These are phyloP conservation scores for Leishmania turanica DNA, from an alignment of 208 protist species.

Conservation along the genomic window DNA sequence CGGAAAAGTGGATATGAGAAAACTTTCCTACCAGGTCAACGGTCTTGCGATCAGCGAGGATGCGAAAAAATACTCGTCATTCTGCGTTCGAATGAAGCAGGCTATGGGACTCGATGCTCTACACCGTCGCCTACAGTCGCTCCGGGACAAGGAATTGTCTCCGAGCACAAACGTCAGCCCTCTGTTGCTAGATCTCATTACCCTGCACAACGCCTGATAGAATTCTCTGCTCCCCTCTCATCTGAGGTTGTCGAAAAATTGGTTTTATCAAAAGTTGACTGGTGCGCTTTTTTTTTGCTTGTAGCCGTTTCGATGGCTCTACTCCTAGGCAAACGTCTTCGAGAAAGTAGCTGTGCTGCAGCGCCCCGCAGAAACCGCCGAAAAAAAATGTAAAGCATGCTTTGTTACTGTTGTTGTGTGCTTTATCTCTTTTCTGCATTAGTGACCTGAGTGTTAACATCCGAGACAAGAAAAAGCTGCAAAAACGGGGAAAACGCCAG, in stretches of 20 bases:
- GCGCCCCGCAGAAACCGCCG: not conserved
- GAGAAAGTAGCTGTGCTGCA: not conserved
- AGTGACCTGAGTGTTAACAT: too few species aligned
- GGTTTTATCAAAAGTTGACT: not conserved
- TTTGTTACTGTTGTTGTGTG: too few species aligned
- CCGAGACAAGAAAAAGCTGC: too few species aligned
- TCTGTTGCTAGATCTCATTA: constrained; percentile 4
- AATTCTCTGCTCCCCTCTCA: not conserved
- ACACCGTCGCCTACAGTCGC: constrained; percentile 2
- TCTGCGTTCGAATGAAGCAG: constrained; percentile 23
- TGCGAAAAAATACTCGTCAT: constrained; percentile 6
- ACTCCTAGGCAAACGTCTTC: not conserved
- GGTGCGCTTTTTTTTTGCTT: not conserved
- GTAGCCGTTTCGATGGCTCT: too few species aligned
- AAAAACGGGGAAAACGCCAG: too few species aligned
- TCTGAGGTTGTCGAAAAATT: not conserved
- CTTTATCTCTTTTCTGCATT: too few species aligned
- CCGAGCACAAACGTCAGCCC: constrained; percentile 4
- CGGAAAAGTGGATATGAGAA: constrained; percentile 16
- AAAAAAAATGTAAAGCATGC: too few species aligned
- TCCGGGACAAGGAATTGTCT: constrained; percentile 8
- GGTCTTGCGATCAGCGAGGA: not conserved
- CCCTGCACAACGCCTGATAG: not conserved
- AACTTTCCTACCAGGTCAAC: constrained; percentile 19
- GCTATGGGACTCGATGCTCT: not conserved